phyloP scores from a whole-genome alignment of 2,329 filamentous ascomycete species.

The Zasmidium cellare region DNA sequence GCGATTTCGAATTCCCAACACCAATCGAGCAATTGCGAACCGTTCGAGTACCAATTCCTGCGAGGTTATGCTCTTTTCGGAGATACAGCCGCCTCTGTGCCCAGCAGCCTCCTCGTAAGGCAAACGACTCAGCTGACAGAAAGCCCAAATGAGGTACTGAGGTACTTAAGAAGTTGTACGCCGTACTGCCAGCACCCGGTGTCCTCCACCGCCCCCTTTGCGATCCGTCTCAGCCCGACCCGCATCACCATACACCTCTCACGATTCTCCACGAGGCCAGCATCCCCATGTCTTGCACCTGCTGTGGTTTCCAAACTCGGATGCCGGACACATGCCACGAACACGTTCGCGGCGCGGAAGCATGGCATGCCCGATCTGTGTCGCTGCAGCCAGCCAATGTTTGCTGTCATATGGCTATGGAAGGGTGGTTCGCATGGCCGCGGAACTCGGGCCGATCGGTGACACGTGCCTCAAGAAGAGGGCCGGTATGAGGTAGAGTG shows the following conservation, averaged over 20 bases:
- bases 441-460: background rate
- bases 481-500: background rate
- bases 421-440: background rate
- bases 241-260: background rate
- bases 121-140: conserved; percentile 4
- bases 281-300: background rate
- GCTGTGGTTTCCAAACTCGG: background rate
- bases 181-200: background rate
- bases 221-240: background rate
- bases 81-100: background rate
- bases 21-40: background rate
- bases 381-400: background rate
- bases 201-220: background rate
- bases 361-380: conserved; percentile 1
- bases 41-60: background rate
- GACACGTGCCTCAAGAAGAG: background rate
- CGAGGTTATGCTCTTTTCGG: background rate
- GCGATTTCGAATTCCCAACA: background rate
- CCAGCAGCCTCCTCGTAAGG: background rate
- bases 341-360: background rate
- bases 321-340: background rate
- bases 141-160: background rate
- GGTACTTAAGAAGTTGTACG: background rate
- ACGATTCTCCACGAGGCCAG: background rate
- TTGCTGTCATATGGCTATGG: background rate